Evolutionary conservation across 2,329 filamentous ascomycete species (phyloP), one percentile per base, ranked within the genome.

Genomic region (Paramyrothecium sp.): DNA sequence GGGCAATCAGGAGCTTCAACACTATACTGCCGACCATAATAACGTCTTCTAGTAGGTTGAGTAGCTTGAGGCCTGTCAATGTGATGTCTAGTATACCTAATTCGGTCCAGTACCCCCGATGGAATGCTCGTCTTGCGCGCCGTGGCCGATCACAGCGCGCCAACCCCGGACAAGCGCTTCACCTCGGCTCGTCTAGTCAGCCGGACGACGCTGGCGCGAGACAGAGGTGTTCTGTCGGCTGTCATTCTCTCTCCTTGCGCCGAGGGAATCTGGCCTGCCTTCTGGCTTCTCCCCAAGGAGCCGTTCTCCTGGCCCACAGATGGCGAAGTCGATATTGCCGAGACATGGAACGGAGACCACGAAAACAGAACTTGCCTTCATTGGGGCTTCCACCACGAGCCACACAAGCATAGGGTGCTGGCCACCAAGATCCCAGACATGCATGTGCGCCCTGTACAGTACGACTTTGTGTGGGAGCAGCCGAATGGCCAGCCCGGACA

Each of bases 1-100:
- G 84, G 84, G 84, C 21, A 87, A 87, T 65, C 80, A 84, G 59
- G 84, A 87, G 71, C 72, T 82, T 52, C 78, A 87, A 69, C 80
- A 82, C 70, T 87, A 87, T 66, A 81, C 80, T 7, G 71, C 77
- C 34, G 67, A 71, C 12, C 67, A 75, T 1, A 65, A 72, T 4
- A 86, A 86, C 63, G 78, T 78, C 21, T 87, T 86, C 66, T 76
- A 85, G 73, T 75, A 58, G 33, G 70, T 3, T 47, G 13, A 5
- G 2, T 12, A 21, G n/a, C 3, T 16, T n/a, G 4, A 11, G 23
- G 2, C 1, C 33, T 38, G 20, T 60, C 60, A 44, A 61, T 3
- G 3, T 13, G 1, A 1, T 20, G 7, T 0, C 38, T 44, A 16
- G n/a, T 16, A 30, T 30, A 10, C 10, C 26, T 30, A 10, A 4